A percentile compares a stretch with the other conserved stretches of the same genome.
Evolutionary conservation across 305 asterid species (phyloP).

Genomic region (Fraxinus platypoda): DNA sequence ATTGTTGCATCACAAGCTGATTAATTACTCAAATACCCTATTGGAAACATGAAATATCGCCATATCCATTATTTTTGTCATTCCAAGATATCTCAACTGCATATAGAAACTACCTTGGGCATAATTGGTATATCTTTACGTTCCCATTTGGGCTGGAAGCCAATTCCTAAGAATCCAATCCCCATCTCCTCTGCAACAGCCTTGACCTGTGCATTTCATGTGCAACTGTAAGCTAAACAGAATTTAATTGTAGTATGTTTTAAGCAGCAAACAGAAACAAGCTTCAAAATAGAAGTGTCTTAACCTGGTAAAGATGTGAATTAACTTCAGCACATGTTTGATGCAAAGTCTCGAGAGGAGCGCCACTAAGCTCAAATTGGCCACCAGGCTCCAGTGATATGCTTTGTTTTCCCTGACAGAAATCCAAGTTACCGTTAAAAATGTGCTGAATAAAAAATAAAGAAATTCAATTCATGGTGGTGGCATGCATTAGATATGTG

Average conservation of each 20-base stretch:
- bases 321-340: constrained; percentile 99
- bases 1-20: neutral
- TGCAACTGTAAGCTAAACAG: constrained; percentile 13
- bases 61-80: constrained; percentile 11
- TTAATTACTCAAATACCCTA: neutral
- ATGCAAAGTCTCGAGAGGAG: constrained; percentile 94
- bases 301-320: constrained; percentile 97
- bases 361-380: constrained; percentile 97
- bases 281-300: neutral
- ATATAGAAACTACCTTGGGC: constrained; percentile 69
- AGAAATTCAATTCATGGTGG: neutral
- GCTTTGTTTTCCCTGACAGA: constrained; percentile 78
- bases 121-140: constrained; percentile 83
- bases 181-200: constrained; percentile 99
- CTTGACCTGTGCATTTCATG: constrained; percentile 60
- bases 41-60: constrained; percentile 1
- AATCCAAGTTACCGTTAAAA: neutral
- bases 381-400: constrained; percentile 98
- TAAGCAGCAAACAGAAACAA: neutral
- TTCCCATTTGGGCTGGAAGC: constrained; percentile 95
- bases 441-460: neutral
- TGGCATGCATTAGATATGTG: neutral
- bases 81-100: neutral
- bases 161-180: constrained; percentile 84
- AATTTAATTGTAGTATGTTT: neutral